These are phyloP conservation scores for Ophioceras dolichostomum DNA, from an alignment of 2,329 filamentous ascomycete genomes.

Conservation along the genomic window DNA sequence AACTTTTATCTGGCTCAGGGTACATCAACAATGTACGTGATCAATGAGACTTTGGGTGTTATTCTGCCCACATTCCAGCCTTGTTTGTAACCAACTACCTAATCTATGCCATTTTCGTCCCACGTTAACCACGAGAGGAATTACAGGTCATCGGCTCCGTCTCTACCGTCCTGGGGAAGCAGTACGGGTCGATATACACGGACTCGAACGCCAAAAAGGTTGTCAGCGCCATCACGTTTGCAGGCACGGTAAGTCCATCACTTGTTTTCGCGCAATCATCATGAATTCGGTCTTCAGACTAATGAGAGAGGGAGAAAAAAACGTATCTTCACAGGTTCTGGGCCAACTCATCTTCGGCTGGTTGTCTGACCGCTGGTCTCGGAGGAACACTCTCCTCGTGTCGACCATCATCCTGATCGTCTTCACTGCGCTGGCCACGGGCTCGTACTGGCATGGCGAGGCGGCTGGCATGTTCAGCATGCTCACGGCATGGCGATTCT, in stretches of 20 bases:
- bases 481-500: conserved; percentile 74
- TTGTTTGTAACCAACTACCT: conserved; percentile 1
- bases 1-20: conserved; percentile 17
- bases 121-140: conserved; percentile 1
- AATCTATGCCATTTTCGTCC: background rate
- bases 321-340: conserved; percentile 44
- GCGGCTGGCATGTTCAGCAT: conserved; percentile 59
- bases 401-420: conserved; percentile 77
- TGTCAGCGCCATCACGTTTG: conserved; percentile 74
- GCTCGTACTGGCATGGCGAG: conserved; percentile 62
- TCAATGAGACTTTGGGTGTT: too few species aligned
- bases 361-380: conserved; percentile 71
- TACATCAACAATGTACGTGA: conserved; percentile 80
- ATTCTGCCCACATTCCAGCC: too few species aligned
- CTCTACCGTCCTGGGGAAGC: conserved; percentile 55
- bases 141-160: conserved; percentile 80
- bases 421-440: conserved; percentile 70
- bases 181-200: conserved; percentile 63
- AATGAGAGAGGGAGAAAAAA: too few species aligned
- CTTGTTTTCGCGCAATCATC: too few species aligned
- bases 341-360: conserved; percentile 75
- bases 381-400: conserved; percentile 67
- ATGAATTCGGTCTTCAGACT: too few species aligned
- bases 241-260: conserved; percentile 44
- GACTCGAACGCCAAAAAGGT: conserved; percentile 58